These are phyloP conservation scores for Teratosphaeria pseudoeucalypti DNA, from an alignment of 2,329 filamentous ascomycete genomes.

Conservation along the genomic window DNA sequence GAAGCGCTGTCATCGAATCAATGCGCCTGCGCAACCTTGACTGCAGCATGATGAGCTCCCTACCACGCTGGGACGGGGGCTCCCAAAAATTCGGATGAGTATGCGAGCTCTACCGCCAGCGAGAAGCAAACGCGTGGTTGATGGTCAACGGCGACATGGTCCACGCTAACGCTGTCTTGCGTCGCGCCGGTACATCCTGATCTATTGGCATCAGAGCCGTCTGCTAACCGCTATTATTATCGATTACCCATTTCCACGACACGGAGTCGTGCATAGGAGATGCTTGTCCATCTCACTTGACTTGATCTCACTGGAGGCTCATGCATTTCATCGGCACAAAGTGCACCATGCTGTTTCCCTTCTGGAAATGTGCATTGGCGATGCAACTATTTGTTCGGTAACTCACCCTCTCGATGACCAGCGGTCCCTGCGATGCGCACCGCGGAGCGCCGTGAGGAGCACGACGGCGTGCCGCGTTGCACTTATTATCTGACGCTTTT, in stretches of 20 bases:
- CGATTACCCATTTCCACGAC: not conserved
- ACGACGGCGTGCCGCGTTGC: not conserved
- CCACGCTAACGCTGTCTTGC: not conserved
- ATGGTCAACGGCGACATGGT: not conserved
- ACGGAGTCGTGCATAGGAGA: not conserved
- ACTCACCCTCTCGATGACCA: not conserved
- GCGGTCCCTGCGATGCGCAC: not conserved
- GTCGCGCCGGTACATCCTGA: not conserved
- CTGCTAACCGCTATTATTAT: not conserved
- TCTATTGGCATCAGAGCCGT: not conserved
- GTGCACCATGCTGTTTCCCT: not conserved
- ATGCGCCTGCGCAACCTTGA: not conserved
- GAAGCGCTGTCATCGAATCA: constrained; percentile 1
- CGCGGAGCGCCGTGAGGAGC: not conserved
- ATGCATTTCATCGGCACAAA: not conserved
- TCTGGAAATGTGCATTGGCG: not conserved
- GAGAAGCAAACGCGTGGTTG: constrained; percentile 1
- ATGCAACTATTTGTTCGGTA: not conserved
- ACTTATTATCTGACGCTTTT: not conserved
- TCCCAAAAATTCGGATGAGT: constrained; percentile 1
- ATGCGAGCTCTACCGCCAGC: constrained; percentile 4
- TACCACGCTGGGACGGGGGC: not conserved
- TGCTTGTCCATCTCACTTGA: not conserved
- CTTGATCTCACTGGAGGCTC: not conserved
- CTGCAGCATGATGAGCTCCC: not conserved